A percentile compares a stretch with the other conserved stretches of the same genome.
These are phyloP conservation scores for Apocynum venetum DNA, from an alignment of 257 asterid species.

Conservation along the genomic window DNA sequence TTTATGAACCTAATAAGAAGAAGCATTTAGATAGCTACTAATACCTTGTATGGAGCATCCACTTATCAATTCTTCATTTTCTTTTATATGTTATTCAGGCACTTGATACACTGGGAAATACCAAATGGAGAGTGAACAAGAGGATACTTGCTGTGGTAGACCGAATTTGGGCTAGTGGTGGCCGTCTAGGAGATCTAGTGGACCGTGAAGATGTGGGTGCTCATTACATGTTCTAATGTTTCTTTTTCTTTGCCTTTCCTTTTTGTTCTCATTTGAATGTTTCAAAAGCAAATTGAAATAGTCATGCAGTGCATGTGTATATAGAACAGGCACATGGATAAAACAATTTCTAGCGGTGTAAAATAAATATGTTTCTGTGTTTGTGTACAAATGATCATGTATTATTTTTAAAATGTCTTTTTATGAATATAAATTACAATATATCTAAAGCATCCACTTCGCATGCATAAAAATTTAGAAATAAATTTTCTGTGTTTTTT, in stretches of 20 bases:
- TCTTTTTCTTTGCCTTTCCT: slow-evolving; percentile 1
- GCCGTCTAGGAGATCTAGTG: slow-evolving; percentile 80
- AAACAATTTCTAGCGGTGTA: neutral
- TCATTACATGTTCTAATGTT: slow-evolving; percentile 8
- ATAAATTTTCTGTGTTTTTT: neutral
- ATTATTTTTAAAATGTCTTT: neutral
- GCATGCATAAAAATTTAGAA: neutral
- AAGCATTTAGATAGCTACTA: neutral
- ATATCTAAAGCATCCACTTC: neutral
- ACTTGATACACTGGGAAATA: slow-evolving; percentile 82
- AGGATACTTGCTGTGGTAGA: slow-evolving; percentile 70
- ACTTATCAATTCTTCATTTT: slow-evolving; percentile 9
- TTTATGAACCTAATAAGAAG: neutral
- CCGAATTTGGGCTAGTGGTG: slow-evolving; percentile 94
- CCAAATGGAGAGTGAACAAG: slow-evolving; percentile 94
- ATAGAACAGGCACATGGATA: neutral
- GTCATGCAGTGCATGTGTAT: neutral
- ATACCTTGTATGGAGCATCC: neutral
- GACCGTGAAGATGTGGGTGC: slow-evolving; percentile 85
- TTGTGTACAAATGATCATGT: neutral
- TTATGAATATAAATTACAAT: neutral
- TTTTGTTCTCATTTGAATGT: neutral
- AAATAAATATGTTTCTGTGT: neutral
- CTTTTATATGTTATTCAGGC: slow-evolving; percentile 46
- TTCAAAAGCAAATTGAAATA: neutral